Evolutionary conservation across 2,329 filamentous ascomycete genomes (phyloP).

Genomic region (Ophiosphaerella narmari): DNA sequence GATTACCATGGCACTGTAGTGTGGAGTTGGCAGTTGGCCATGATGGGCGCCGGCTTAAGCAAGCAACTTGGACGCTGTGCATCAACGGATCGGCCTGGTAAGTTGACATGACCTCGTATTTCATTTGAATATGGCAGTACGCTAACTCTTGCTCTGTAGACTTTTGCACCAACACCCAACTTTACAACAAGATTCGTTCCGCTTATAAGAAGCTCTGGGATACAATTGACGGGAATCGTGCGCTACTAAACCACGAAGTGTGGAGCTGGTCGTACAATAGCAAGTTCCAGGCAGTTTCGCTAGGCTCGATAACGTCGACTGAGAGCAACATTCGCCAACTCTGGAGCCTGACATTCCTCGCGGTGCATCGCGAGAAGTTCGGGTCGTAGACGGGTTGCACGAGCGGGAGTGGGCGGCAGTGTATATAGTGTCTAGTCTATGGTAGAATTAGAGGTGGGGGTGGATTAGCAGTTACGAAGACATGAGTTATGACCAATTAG

Average conservation of each 20-base stretch:
- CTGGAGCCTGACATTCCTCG: slow-evolving; percentile 64
- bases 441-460: too few species aligned
- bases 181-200: slow-evolving; percentile 51
- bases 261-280: slow-evolving; percentile 65
- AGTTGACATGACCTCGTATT: background rate
- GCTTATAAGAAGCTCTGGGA: slow-evolving; percentile 68
- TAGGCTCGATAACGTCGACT: slow-evolving; percentile 56
- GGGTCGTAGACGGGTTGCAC: background rate
- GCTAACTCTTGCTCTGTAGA: slow-evolving; percentile 29
- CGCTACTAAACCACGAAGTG: slow-evolving; percentile 61
- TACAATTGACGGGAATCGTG: slow-evolving; percentile 60
- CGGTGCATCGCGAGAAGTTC: slow-evolving; percentile 52
- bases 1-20: slow-evolving; percentile 69
- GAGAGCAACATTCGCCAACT: slow-evolving; percentile 62
- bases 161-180: slow-evolving; percentile 55
- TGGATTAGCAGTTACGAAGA: too few species aligned
- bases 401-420: too few species aligned
- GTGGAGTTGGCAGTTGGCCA: slow-evolving; percentile 68
- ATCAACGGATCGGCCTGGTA: slow-evolving; percentile 13
- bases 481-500: too few species aligned
- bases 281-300: slow-evolving; percentile 54
- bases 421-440: too few species aligned
- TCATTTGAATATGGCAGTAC: background rate
- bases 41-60: slow-evolving; percentile 66
- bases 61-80: slow-evolving; percentile 61